Base-by-base conservation (phyloP, 108 stramenopile species). In the Cyclostephanos tholiformis region DNA sequence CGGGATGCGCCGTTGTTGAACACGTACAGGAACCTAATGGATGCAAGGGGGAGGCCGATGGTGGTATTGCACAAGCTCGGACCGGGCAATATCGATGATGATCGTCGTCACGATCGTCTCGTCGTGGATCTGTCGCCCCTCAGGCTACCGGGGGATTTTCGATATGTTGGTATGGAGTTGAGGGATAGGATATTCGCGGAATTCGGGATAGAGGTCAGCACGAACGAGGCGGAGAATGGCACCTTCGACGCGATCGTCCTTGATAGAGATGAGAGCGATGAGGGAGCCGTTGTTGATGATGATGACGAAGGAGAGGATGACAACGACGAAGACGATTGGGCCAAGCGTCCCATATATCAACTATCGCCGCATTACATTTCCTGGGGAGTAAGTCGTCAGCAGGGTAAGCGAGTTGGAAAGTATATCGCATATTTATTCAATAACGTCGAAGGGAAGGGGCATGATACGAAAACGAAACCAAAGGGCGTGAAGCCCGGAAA, bases 1-100 rank as follows among this genome's bases (percentile, higher is more conserved):
- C 75, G 90, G 51, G 94, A 91, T 63, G 86, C 94, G 17, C 94
- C 94, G 9, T 64, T 95, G 9, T 50, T 91, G 30, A 95, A 95
- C 66, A 83, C 85, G n/a, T 91, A 91, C 67, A 79, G 94, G 59
- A 86, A 76, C 44, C 76, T 91, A 51, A 92, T 89, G 71, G 94
- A 95, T 83, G 94, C 94, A 38, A 69, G 87, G 39, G 91, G 83
- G 2, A 76, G 85, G 63, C 85, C 88, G 10, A 76, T 74, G 11
- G 89, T 92, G 56, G 82, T 88, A 2, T 51, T 95, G 74, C 90
- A 92, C 69, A 92, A 93, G 60, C 53, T 82, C 4, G 75, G 32
- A 16, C 81, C 80, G n/a, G n/a, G n/a, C 11, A 71, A 48, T 27
- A 58, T 5, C 26, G 78, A 72, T 22, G 90, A 83, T 16, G 59